phyloP scores from a whole-genome alignment of 106 monocot genomes.

The Allium fistulosum region DNA sequence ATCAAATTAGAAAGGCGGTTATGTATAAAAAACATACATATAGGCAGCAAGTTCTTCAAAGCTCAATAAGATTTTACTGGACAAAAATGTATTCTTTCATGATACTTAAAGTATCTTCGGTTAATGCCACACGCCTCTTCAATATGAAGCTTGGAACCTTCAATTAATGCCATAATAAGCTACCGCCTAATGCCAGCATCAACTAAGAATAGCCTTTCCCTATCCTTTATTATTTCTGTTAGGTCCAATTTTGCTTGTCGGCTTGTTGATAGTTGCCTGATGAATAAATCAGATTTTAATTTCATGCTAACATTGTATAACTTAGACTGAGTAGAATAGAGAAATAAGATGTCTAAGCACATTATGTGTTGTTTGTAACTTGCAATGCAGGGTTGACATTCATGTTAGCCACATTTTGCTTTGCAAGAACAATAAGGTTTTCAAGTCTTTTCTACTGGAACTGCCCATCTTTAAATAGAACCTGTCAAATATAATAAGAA shows the following conservation, averaged over 20 bases:
- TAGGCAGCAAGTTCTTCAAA: no score
- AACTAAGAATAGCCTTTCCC: conserved; percentile 75
- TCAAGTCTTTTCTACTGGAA: conserved; percentile 99
- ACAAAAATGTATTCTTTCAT: no score
- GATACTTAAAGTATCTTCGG: no score
- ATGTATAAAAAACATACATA: no score
- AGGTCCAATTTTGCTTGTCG: conserved; percentile 67
- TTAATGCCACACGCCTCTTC: conserved; percentile 53
- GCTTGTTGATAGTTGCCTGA: conserved; percentile 36
- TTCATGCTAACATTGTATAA: background rate
- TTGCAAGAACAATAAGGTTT: conserved; percentile 91
- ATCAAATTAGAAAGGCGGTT: background rate
- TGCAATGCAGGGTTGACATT: conserved; percentile 74
- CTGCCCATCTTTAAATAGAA: conserved; percentile 90
- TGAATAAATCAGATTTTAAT: conserved; percentile 4
- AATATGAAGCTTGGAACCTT: conserved; percentile 91
- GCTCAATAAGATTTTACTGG: no score
- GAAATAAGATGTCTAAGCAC: background rate
- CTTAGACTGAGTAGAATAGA: background rate
- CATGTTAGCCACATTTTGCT: conserved; percentile 95
- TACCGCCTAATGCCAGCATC: conserved; percentile 84
- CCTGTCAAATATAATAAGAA: conserved; percentile 24
- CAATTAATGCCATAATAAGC: conserved; percentile 91
- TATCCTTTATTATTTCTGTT: conserved; percentile 94
- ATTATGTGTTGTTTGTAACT: conserved; percentile 20